Conservation (phyloP, 306 rosid species). For the Ormosia semicastrata region DNA sequence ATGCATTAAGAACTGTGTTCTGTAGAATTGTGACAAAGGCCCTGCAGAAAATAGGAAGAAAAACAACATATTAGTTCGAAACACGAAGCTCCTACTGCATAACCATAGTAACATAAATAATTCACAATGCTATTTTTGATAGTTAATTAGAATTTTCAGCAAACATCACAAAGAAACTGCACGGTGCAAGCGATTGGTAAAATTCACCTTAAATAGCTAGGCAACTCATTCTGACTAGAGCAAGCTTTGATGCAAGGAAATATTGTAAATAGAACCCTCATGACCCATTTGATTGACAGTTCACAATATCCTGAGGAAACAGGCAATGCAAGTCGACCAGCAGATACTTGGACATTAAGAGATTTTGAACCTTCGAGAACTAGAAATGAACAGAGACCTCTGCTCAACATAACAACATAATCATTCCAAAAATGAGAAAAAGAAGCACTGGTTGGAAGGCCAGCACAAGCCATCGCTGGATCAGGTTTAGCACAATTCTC, state of each 20-base stretch:
- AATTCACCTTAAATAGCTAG: constrained; percentile 74
- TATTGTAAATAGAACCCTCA: constrained; percentile 70
- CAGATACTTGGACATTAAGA: constrained; percentile 47
- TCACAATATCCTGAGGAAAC: constrained; percentile 68
- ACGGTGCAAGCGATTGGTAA: constrained; percentile 10
- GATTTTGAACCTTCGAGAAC: constrained; percentile 58
- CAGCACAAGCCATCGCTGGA: constrained; percentile 37
- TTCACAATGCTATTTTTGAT: neutral
- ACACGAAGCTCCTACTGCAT: constrained; percentile 4
- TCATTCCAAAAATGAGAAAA: constrained; percentile 67
- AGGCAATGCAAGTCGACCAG: constrained; percentile 58
- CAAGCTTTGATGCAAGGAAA: constrained; percentile 93
- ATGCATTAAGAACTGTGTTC: constrained; percentile 61
- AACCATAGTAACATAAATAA: neutral
- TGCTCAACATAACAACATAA: constrained; percentile 67
- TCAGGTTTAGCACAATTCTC: constrained; percentile 34
- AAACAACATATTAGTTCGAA: constrained; percentile 20
- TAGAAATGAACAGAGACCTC: constrained; percentile 84
- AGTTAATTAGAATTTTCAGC: neutral
- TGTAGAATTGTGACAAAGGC: constrained; percentile 69
- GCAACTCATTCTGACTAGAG: constrained; percentile 72
- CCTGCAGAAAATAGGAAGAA: constrained; percentile 53
- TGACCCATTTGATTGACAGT: constrained; percentile 77
- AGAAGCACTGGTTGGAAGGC: constrained; percentile 43
- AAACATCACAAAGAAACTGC: neutral